phyloP scores from a whole-genome alignment of 805 yeast genomes.

The Teunomyces lycoperdinae region DNA sequence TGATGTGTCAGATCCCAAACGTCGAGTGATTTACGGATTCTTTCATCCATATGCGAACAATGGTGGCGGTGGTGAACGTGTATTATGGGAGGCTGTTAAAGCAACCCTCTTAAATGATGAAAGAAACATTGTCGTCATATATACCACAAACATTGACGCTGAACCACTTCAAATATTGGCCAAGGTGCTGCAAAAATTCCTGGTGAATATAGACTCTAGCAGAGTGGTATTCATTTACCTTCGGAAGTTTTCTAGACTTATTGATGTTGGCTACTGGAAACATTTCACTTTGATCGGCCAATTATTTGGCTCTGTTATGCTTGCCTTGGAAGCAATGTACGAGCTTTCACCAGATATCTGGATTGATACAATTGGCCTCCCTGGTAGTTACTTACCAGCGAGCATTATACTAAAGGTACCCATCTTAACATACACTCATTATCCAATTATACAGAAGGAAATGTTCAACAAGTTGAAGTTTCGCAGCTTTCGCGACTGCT shows the following conservation, averaged over 20 bases:
- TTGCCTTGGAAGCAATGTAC: constrained; percentile 68
- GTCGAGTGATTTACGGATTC: constrained; percentile 66
- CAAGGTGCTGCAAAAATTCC: constrained; percentile 56
- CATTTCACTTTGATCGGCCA: constrained; percentile 83
- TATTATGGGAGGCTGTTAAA: constrained; percentile 89
- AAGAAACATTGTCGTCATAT: constrained; percentile 60
- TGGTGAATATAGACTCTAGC: constrained; percentile 44
- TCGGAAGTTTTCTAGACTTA: constrained; percentile 48
- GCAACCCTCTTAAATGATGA: constrained; percentile 54
- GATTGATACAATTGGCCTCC: constrained; percentile 93
- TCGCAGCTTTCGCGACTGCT: constrained; percentile 16
- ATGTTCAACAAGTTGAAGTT: constrained; percentile 67
- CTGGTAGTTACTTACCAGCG: constrained; percentile 76
- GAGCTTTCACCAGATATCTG: constrained; percentile 81
- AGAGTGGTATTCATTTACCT: constrained; percentile 65
- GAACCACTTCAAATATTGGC: constrained; percentile 47
- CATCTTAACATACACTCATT: constrained; percentile 85
- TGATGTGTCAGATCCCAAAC: constrained; percentile 31
- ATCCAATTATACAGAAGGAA: constrained; percentile 85
- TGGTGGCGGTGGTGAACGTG: constrained; percentile 98
- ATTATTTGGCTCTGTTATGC: constrained; percentile 70
- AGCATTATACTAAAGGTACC: constrained; percentile 62
- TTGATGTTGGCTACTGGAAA: constrained; percentile 74
- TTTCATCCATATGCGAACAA: constrained; percentile 96
- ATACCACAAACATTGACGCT: constrained; percentile 62